Evolutionary conservation across 2,329 filamentous ascomycete species (phyloP), one percentile per base, ranked within the genome.

Genomic region (Purpureocillium lavendulum): DNA sequence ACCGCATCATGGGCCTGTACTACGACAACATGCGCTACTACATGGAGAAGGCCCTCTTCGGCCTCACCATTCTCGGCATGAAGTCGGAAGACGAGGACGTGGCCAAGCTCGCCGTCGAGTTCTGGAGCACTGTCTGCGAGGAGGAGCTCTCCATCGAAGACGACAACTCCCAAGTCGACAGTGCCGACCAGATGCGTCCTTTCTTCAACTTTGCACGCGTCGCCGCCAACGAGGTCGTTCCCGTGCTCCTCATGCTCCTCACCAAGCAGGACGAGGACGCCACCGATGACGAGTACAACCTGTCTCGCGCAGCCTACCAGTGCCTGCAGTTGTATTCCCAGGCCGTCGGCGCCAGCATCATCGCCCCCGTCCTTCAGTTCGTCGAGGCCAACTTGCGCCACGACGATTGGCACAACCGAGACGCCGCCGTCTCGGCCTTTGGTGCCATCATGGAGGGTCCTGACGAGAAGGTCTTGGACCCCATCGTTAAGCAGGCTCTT

Each of bases 11-110:
- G 92, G 86, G 77, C 45, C 77, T 96, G 47, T 98, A 98, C 74
- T 98, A 98, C 64, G 92, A 98, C 57, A 94, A 96, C 70, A 98
- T 98, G 92, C 84, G 89, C 56, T 98, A 96, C 68, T 98, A 98
- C 71, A 98, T 98, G 92, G 92, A 98, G 74, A 97, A 97, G 78
- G 92, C 92, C 29, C 76, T 98, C 33, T 98, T 98, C 55, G 92
- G 92, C 42, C 75, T 98, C 31, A 98, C 92, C 30, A 95, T 98
- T 47, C 82, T 95, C 60, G 92, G 92, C 51, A 98, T 98, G 92
- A 96, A 95, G 77, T 94, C 81, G 54, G 83, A 89, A 7, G 92
- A 98, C 53, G 92, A 98, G 64, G 92, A 98, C 60, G 92, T 98
- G 39, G 86, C 92, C 46, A 98, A 98, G 75, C 75, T 98, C 41